phyloP scores from a whole-genome alignment of 2,329 filamentous ascomycete species.

The Pestalotiopsis sp. region DNA sequence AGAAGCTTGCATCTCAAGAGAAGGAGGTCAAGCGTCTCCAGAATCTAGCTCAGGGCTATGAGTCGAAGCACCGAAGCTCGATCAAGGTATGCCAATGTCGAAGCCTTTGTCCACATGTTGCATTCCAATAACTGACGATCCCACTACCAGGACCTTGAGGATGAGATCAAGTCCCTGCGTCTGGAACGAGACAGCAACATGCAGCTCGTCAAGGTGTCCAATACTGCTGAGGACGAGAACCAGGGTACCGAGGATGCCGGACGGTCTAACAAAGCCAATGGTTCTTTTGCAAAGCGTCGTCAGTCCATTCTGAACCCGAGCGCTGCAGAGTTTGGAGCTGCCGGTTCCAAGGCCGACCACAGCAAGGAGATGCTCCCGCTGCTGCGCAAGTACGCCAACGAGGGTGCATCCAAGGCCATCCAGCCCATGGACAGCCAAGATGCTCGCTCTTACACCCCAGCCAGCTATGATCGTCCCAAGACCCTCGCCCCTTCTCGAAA shows the following conservation, averaged over 20 bases:
- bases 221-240: neutral
- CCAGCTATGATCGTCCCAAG: neutral
- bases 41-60: conserved; percentile 21
- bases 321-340: conserved; percentile 1
- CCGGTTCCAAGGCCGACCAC: conserved; percentile 1
- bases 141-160: conserved; percentile 23
- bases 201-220: conserved; percentile 16
- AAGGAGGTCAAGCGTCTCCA: conserved; percentile 19
- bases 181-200: conserved; percentile 10
- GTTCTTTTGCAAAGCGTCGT: neutral
- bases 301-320: neutral
- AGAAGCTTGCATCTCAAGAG: conserved; percentile 16
- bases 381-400: conserved; percentile 9
- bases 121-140: neutral
- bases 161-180: conserved; percentile 21
- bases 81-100: conserved; percentile 25
- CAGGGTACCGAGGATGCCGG: neutral
- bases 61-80: conserved; percentile 23
- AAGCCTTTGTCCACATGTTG: too few species aligned
- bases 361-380: conserved; percentile 11
- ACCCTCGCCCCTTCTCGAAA: neutral
- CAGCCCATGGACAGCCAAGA: neutral
- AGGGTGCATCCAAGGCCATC: neutral
- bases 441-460: neutral
- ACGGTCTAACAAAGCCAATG: neutral